These are phyloP conservation scores for Musa schizocarpa DNA, from an alignment of 176 grass and related monocot species.

Conservation along the genomic window DNA sequence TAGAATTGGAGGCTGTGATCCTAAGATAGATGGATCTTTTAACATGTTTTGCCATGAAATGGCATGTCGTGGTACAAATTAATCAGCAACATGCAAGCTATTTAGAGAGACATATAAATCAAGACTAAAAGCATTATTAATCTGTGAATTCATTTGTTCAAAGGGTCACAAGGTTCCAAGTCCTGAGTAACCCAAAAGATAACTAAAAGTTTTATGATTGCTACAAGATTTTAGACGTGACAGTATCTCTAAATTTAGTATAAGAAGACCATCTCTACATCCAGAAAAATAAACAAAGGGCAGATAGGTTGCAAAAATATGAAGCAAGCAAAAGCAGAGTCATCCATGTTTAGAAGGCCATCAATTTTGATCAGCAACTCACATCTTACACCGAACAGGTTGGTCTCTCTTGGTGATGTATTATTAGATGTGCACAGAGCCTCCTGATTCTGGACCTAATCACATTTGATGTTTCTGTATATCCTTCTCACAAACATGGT, in stretches of 20 bases:
- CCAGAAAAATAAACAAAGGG: neutral
- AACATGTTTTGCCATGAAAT: too few species aligned
- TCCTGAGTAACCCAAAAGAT: neutral
- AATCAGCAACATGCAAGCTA: too few species aligned
- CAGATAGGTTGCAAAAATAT: neutral
- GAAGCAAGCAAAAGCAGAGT: neutral
- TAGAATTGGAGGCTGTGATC: too few species aligned
- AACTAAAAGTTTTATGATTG: neutral
- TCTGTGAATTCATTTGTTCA: neutral
- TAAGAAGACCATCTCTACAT: neutral
- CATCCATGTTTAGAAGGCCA: neutral
- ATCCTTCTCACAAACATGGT: conserved; percentile 96
- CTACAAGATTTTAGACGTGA: neutral
- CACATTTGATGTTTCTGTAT: conserved; percentile 99
- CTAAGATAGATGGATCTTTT: too few species aligned
- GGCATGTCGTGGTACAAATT: too few species aligned
- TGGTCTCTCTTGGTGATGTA: neutral
- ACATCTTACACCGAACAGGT: neutral
- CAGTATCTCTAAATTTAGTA: neutral
- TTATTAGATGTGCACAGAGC: neutral
- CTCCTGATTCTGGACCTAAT: conserved; percentile 29
- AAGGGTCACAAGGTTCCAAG: neutral
- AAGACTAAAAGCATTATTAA: too few species aligned
- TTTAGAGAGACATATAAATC: too few species aligned
- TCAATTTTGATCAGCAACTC: neutral